Percentiles rank a stretch among this genome's conserved stretches.
These are phyloP conservation scores for Blastobotrys elegans DNA, from an alignment of 1,139 yeast genomes.

Conservation along the genomic window DNA sequence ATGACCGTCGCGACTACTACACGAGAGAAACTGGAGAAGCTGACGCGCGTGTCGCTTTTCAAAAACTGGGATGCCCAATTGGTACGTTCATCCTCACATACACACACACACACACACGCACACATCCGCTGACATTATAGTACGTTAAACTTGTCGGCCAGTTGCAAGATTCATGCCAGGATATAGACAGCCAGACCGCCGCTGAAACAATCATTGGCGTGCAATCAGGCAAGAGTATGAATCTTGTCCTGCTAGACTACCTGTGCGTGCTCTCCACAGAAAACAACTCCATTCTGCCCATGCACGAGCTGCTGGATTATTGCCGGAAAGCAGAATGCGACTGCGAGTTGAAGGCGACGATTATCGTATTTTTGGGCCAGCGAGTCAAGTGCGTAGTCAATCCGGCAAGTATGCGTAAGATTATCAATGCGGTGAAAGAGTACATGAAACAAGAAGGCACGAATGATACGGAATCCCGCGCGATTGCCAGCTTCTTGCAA, in stretches of 20 bases:
- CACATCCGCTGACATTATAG: no score
- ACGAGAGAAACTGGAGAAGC: constrained; percentile 21
- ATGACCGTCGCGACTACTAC: constrained; percentile 3
- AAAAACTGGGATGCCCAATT: constrained; percentile 21
- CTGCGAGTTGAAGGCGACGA: constrained; percentile 2
- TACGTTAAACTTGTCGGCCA: constrained; percentile 31
- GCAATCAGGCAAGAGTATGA: constrained; percentile 18
- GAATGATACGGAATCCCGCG: not conserved
- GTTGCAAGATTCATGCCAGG: constrained; percentile 27
- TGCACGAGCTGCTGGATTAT: constrained; percentile 21
- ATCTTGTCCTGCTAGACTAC: constrained; percentile 33
- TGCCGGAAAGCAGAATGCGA: not conserved
- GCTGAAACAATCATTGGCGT: constrained; percentile 6
- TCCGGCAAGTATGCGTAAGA: not conserved
- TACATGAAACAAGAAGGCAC: constrained; percentile 10
- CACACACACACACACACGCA: constrained; percentile 22
- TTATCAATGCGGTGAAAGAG: constrained; percentile 8
- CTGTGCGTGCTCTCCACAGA: constrained; percentile 29
- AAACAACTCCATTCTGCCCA: constrained; percentile 23
- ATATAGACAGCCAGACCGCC: constrained; percentile 2
- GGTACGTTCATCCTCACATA: no score
- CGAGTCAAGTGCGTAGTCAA: constrained; percentile 5
- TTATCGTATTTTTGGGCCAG: constrained; percentile 10
- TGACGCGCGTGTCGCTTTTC: constrained; percentile 20
- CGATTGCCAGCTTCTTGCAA: constrained; percentile 3